These are phyloP conservation scores for Backusella mclennaniae DNA, from an alignment of 192 early-diverging fungal genomes.

Conservation along the genomic window DNA sequence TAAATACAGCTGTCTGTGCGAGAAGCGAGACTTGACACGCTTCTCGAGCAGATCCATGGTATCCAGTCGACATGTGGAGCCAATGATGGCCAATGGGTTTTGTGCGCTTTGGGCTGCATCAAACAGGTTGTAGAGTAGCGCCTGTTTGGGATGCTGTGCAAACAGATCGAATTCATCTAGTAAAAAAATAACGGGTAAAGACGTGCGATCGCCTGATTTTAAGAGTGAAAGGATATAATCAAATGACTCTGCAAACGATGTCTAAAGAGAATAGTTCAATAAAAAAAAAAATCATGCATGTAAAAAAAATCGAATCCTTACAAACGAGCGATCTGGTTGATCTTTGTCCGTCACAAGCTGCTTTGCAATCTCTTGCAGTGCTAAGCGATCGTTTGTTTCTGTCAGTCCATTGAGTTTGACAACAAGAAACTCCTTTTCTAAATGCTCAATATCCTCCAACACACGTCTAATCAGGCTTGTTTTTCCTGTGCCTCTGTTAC, in stretches of 20 bases:
- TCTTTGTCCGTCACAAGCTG: constrained; percentile 64
- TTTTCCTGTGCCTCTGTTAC: constrained; percentile 80
- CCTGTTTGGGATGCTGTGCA: constrained; percentile 89
- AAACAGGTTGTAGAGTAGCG: constrained; percentile 92
- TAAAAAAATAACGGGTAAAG: constrained; percentile 77
- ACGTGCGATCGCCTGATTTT: constrained; percentile 49
- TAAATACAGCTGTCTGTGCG: constrained; percentile 78
- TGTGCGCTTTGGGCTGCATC: constrained; percentile 84
- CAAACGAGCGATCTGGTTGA: constrained; percentile 32
- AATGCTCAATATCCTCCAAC: constrained; percentile 19
- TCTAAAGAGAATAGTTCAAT: constrained; percentile 20
- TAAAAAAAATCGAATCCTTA: not conserved
- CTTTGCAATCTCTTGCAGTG: constrained; percentile 78
- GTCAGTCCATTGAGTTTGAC: constrained; percentile 76
- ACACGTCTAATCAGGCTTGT: constrained; percentile 39
- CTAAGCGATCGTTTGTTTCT: constrained; percentile 80
- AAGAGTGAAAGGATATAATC: constrained; percentile 62
- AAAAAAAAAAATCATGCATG: not conserved
- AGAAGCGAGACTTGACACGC: constrained; percentile 93
- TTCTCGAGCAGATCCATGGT: constrained; percentile 87
- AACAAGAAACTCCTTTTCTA: constrained; percentile 52
- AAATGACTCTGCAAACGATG: constrained; percentile 73
- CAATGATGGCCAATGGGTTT: constrained; percentile 85
- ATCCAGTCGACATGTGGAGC: constrained; percentile 78
- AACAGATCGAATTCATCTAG: constrained; percentile 95